Conservation (phyloP, 176 grass and related monocot genomes). For the Rhynchospora breviuscula region DNA sequence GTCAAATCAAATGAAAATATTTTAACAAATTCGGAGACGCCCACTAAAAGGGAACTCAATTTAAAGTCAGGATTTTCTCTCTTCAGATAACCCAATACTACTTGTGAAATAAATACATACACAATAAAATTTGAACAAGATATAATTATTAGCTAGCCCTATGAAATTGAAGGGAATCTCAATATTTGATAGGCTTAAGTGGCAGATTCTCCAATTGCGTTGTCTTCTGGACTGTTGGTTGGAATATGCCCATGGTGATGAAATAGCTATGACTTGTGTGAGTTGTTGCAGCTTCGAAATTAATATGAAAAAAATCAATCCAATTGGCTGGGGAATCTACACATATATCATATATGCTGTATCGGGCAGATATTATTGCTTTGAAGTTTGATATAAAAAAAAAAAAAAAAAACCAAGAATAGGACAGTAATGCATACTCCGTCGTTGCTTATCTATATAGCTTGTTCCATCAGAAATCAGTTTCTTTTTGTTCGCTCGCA, state of each 20-base stretch:
- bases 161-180: neutral
- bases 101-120: neutral
- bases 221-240: neutral
- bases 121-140: neutral
- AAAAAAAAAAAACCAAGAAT: neutral
- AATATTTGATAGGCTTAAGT: neutral
- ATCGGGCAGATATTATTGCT: neutral
- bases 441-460: neutral
- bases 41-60: no score
- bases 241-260: constrained; percentile 6
- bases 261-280: neutral
- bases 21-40: no score
- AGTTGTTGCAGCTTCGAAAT: neutral
- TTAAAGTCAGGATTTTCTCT: neutral
- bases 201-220: neutral
- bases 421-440: neutral
- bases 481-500: neutral
- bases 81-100: neutral
- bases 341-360: neutral
- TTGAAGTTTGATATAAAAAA: neutral
- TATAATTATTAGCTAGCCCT: neutral
- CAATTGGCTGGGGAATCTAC: constrained; percentile 3
- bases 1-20: no score
- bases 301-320: neutral
- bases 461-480: neutral